Conservation (phyloP, 106 monocot species). For the Phalaenopsis aphrodite region DNA sequence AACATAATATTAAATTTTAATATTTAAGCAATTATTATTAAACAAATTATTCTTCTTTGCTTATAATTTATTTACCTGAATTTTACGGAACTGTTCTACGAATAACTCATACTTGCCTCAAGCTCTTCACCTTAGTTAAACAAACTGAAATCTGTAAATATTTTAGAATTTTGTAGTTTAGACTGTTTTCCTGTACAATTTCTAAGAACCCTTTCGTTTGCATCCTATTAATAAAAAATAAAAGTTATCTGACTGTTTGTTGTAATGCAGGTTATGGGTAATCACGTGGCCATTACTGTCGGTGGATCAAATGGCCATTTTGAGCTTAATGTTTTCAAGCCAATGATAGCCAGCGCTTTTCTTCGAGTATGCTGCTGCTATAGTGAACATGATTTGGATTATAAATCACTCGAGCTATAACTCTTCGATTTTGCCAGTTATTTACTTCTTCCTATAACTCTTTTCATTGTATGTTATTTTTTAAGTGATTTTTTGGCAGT, state of each 20-base stretch:
- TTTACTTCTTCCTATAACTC: background rate
- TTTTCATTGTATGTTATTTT: background rate
- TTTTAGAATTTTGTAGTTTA: background rate
- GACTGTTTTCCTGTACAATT: background rate
- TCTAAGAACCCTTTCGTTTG: background rate
- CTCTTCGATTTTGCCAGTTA: background rate
- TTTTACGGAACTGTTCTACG: too few species aligned
- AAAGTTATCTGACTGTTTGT: background rate
- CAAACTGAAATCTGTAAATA: too few species aligned
- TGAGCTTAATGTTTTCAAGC: slow-evolving; percentile 95
- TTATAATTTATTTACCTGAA: too few species aligned
- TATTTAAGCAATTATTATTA: too few species aligned
- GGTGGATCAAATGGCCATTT: slow-evolving; percentile 99
- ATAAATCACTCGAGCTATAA: background rate
- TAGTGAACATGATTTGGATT: background rate
- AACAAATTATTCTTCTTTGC: too few species aligned
- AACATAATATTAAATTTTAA: too few species aligned
- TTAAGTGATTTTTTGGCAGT: slow-evolving; percentile 29
- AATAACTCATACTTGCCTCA: too few species aligned
- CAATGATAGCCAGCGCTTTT: slow-evolving; percentile 79
- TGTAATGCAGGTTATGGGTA: slow-evolving; percentile 83
- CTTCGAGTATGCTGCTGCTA: slow-evolving; percentile 47
- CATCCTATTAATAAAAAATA: background rate
- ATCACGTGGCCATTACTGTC: slow-evolving; percentile 80
- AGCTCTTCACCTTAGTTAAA: too few species aligned